Evolutionary conservation across 2,329 filamentous ascomycete genomes (phyloP).

Genomic region (Fusarium veterinarium): DNA sequence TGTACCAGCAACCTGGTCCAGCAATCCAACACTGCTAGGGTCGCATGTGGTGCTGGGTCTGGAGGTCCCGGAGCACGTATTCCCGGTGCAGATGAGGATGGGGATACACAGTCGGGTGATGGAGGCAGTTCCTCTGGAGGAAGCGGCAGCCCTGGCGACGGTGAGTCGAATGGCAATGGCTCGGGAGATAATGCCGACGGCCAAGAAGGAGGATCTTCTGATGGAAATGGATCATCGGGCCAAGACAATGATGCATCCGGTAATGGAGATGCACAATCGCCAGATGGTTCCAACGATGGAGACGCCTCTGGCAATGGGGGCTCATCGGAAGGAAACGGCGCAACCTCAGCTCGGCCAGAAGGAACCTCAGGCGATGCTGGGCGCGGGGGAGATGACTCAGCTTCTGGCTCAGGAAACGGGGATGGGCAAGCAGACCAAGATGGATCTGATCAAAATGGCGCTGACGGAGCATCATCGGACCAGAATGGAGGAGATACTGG

Average conservation of each 20-base stretch:
- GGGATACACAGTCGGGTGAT: neutral
- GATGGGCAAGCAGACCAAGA: neutral
- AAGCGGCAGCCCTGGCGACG: neutral
- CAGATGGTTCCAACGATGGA: neutral
- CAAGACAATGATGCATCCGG: neutral
- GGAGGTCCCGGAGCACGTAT: constrained; percentile 26
- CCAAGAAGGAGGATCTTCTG: neutral
- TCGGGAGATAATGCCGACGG: neutral
- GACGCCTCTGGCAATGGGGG: neutral
- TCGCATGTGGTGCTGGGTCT: constrained; percentile 16
- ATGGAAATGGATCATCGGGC: neutral
- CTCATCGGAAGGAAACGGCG: neutral
- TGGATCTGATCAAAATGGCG: neutral
- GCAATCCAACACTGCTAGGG: neutral
- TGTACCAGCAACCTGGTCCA: constrained; percentile 22
- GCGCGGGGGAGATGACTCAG: neutral
- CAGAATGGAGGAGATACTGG: neutral
- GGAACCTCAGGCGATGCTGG: neutral
- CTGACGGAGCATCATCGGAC: neutral
- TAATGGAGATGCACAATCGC: neutral
- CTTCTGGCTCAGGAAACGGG: neutral
- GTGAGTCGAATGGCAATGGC: neutral
- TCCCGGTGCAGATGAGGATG: neutral
- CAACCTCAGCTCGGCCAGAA: neutral
- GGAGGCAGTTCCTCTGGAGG: neutral